Evolutionary conservation across 176 grass and related monocot genomes (phyloP), one percentile per base, ranked within the genome.

Genomic region (Dendrocalamus sinicus): DNA sequence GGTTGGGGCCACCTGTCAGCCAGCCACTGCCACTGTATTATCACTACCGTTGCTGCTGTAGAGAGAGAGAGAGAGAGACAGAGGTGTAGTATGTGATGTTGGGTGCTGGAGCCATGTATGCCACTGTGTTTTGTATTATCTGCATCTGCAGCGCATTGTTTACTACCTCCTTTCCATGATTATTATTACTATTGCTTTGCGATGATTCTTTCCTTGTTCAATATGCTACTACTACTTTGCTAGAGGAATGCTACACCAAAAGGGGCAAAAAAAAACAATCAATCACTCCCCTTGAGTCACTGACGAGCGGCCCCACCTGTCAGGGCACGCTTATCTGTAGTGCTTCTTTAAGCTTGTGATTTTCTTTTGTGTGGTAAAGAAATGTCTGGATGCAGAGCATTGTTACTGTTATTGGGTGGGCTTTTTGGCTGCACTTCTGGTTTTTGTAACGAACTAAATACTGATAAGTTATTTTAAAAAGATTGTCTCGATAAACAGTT

Each of bases 1-100:
- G 5, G 26, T 41, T 30, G 87, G 76, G 82, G 19, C 70, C 76
- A 9, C 50, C 39, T 46, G 75, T 24, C 87, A 37, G 87, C 4
- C 20, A n/a, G 35, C 16, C 67, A 54, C 35, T 17, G 35, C 24
- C 26, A 58, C 50, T 76, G 59, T 66, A 47, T 32, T 67, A 8
- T 6, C 54, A n/a, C 32, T n/a, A 22, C 75, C 19, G 20, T 11
- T 14, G 12, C 6, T 43, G 37, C 67, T 26, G 51, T 12, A 1
- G 19, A 40, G 64, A 39, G 78, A 1, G 19, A 40, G 64, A 39
- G 78, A 16, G 75, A 43, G 74, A n/a, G 45, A 65, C 35, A 44
- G 80, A 1, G 66, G 9, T 15, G 75, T 19, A 24, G 23, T 32
- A 32, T 35, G 1, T 48, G 22, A 20, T 32, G 59, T 50, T 8